Conservation (phyloP, 805 yeast genomes). For the Metschnikowia sp. region DNA sequence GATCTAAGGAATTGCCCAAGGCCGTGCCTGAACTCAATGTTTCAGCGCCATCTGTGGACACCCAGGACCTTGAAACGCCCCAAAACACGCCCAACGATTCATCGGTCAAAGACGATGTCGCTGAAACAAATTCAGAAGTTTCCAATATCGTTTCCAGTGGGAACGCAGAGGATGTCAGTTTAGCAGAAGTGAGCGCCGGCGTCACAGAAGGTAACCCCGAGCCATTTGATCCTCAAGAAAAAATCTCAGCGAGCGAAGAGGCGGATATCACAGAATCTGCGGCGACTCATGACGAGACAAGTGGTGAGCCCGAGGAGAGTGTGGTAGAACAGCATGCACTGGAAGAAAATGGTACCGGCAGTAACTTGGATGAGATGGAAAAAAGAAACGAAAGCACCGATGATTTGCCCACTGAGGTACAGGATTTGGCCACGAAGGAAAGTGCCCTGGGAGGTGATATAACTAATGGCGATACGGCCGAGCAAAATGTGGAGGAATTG, state of each 20-base stretch:
- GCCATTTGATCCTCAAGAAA: too few relatives aligned
- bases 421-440: too few relatives aligned
- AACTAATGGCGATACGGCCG: too few relatives aligned
- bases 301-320: too few relatives aligned
- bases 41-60: background rate
- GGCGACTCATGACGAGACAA: too few relatives aligned
- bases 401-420: background rate
- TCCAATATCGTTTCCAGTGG: too few relatives aligned
- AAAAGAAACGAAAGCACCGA: background rate
- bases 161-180: too few relatives aligned
- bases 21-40: background rate
- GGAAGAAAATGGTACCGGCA: background rate
- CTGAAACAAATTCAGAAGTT: slow-evolving; percentile 13
- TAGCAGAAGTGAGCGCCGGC: background rate
- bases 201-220: background rate
- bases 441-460: too few relatives aligned
- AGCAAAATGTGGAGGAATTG: too few relatives aligned
- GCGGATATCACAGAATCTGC: too few relatives aligned
- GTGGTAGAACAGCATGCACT: too few relatives aligned
- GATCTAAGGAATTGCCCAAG: background rate
- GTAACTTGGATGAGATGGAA: background rate
- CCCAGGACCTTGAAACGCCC: slow-evolving; percentile 7
- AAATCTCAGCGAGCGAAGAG: too few relatives aligned
- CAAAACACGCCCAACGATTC: slow-evolving; percentile 13
- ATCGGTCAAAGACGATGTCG: slow-evolving; percentile 2